Evolutionary conservation across 1,284 basidiomycete species (phyloP), one percentile per base, ranked within the genome.

Genomic region (Tetrapyrgos nigripes): DNA sequence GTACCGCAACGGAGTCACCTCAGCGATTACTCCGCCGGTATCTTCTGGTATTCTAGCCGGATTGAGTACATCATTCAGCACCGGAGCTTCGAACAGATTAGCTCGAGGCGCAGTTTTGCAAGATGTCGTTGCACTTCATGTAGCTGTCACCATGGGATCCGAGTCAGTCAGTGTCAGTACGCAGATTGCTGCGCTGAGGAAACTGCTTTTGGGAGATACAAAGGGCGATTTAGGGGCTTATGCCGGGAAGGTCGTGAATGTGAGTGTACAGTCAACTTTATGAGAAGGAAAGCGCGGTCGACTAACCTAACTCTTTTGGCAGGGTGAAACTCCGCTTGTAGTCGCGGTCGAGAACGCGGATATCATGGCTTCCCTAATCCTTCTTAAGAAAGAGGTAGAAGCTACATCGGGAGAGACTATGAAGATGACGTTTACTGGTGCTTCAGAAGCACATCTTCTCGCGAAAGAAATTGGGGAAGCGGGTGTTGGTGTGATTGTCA

Each of bases 31-130:
- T 0, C 84, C 86, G 1, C 89, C 87, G 3, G 75, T 81, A 23
- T 82, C 74, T 66, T 73, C 66, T 8, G 76, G 82, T 11, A 83
- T 93, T 61, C 79, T 89, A 68, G 76, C 80, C 0, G 93, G 93
- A 10, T 72, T 94, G 23, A 87, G 85, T 26, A 84, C 83, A 26
- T 76, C 81, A 23, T 89, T 91, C 70, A 87, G 85, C 17, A 82
- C 83, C 3, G 84, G 86, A 0, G 87, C 89, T 0, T 67, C 71
- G 23, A 82, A 91, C 64, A 82, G 82, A 29, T 77, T 96, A 11
- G 84, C 89, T 54, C 63, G 73, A 1, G 85, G 84, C 1, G 91
- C 94, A 0, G 76, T 97, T 35, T 73, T 91, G 37, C 79, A 91
- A 65, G 73, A 77, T 81, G 65, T 81, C 17, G 82, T 82, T 0